Base-by-base conservation (phyloP, 129 eudicot species). In the Chrysanthemum seticuspe region DNA sequence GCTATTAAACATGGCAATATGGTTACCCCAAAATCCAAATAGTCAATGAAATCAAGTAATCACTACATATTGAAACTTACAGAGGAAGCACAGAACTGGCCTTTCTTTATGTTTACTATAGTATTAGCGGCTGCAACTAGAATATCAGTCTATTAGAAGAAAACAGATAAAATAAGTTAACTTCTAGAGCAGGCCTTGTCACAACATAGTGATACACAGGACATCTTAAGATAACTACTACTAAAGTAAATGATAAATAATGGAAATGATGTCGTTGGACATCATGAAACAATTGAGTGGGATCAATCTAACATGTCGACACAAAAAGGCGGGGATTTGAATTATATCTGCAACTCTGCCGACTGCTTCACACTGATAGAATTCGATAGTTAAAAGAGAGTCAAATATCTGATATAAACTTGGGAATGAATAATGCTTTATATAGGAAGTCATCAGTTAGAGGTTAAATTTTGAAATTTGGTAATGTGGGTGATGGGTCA, bases 281-380 rank as follows among this genome's bases (percentile, higher is more conserved):
- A 52, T 60, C 18, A 40, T 36, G 21, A 34, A 64, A 52, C 60
- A 77, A 50, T 6, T 40, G 15, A 67, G 62, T 60, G 5, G 5
- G 54, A 72, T n/a, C 1, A 63, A 55, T 73, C 74, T 71, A 74
- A 91, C 96, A 87, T 90, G 98, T 36, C 93, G 87, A 80, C 98
- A 94, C 58, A 94, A 75, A 80, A 94, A 94, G 55, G 97, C 96
- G 59, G 97, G 97, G 97, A 94, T 94, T 82, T 94, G 98, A 68
- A 90, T 93, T 67, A 94, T 83, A 80, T 94, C 97, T 13, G 98
- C 97, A 68, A 94, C 93, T 80, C 74, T n/a, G 60, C 97, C 99
- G 18, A 94, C 97, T 57, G 86, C 96, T 84, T 94, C 99, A 81
- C 99, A 88, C 94, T n/a, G 85, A 47, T 29, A 82, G 63, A 65